Evolutionary conservation across 1,284 basidiomycete genomes (phyloP).

Genomic region (Mycena sp.): DNA sequence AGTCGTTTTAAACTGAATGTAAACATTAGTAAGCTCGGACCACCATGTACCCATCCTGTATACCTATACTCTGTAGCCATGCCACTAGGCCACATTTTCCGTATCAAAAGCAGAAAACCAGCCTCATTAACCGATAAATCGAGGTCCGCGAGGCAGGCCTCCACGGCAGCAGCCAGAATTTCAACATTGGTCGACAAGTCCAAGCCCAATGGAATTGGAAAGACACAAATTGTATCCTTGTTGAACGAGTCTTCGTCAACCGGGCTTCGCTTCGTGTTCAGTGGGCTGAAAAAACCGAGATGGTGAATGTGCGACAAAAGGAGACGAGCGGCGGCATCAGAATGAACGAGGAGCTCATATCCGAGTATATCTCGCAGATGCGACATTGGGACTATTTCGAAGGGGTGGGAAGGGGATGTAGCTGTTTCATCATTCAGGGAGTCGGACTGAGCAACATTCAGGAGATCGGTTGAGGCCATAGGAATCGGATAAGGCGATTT

Average conservation of each 20-base stretch:
- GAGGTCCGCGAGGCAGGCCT: conserved; percentile 75
- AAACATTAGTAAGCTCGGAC: not conserved
- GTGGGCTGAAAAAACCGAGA: conserved; percentile 68
- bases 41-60: not conserved
- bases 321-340: conserved; percentile 62
- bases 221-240: conserved; percentile 57
- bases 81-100: conserved; percentile 78
- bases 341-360: conserved; percentile 65
- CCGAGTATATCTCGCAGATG: conserved; percentile 74
- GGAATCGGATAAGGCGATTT: conserved; percentile 57
- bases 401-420: conserved; percentile 54
- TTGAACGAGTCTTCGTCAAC: conserved; percentile 50
- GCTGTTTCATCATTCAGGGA: conserved; percentile 34
- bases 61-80: conserved; percentile 63
- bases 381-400: conserved; percentile 67
- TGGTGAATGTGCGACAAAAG: conserved; percentile 70
- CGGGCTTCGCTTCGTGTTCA: conserved; percentile 51
- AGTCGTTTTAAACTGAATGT: conserved; percentile 67
- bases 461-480: conserved; percentile 51
- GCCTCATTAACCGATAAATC: conserved; percentile 81
- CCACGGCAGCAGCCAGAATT: conserved; percentile 76
- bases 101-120: conserved; percentile 72
- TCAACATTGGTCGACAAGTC: conserved; percentile 81
- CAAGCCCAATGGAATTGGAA: conserved; percentile 76
- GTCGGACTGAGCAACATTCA: conserved; percentile 55